A percentile compares a stretch with the other conserved stretches of the same genome.
Conservation (phyloP, 2,329 filamentous ascomycete genomes). For the Colletotrichum tamarilloi region DNA sequence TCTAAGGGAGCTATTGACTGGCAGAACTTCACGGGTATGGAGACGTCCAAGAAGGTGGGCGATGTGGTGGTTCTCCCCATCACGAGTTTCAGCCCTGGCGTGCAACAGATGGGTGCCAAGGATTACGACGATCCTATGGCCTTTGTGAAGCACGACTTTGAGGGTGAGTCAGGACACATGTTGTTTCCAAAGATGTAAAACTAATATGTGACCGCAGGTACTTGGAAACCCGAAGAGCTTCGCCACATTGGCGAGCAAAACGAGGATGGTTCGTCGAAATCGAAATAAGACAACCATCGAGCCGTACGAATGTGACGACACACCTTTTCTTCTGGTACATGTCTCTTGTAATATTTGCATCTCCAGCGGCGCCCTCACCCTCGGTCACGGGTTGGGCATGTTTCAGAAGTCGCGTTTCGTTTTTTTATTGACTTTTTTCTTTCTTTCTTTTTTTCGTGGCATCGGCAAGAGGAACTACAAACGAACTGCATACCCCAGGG, state of each 20-base stretch:
- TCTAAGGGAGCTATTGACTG: conserved; percentile 83
- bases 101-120: conserved; percentile 90
- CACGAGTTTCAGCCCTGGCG: conserved; percentile 95
- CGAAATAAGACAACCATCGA: conserved; percentile 3
- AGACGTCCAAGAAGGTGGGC: conserved; percentile 84
- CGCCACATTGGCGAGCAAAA: conserved; percentile 72
- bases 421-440: conserved; percentile 5
- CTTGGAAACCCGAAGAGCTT: conserved; percentile 80
- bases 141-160: conserved; percentile 96
- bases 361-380: conserved; percentile 18
- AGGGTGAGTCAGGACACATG: conserved; percentile 69
- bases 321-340: conserved; percentile 7
- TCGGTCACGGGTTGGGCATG: conserved; percentile 1
- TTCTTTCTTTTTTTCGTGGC: conserved; percentile 4
- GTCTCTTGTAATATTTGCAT: conserved; percentile 29
- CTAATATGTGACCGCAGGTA: conserved; percentile 58
- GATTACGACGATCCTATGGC: conserved; percentile 94
- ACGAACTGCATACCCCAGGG: conserved; percentile 24
- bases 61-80: conserved; percentile 95
- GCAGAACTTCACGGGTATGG: conserved; percentile 90
- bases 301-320: conserved; percentile 7
- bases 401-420: conserved; percentile 2
- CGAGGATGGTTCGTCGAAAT: conserved; percentile 26
- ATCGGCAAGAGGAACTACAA: conserved; percentile 3
- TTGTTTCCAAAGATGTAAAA: background rate